These are phyloP conservation scores for Mikania micrantha DNA, from an alignment of 129 eudicot species.

Conservation along the genomic window DNA sequence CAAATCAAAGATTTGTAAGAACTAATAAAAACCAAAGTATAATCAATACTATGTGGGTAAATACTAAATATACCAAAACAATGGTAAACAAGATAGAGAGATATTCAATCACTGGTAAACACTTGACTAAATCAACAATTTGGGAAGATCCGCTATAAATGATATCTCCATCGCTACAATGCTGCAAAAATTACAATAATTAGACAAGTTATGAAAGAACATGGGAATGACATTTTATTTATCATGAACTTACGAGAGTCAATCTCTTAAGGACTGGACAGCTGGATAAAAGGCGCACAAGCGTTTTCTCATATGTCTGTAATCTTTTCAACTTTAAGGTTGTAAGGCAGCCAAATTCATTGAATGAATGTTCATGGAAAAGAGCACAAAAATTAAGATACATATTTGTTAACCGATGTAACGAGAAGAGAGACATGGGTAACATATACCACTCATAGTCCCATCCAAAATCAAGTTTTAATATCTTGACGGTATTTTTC, in stretches of 20 bases:
- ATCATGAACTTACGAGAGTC: background rate
- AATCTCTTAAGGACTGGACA: conserved; percentile 5
- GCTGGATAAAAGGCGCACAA: background rate
- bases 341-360: conserved; percentile 10
- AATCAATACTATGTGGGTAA: background rate
- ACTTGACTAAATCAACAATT: background rate
- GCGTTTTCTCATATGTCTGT: background rate
- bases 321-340: background rate
- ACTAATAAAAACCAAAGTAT: background rate
- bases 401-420: background rate
- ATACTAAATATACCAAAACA: background rate
- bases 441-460: background rate
- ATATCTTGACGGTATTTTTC: conserved; percentile 7
- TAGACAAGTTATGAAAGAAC: background rate
- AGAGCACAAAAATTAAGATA: background rate
- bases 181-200: background rate
- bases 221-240: background rate
- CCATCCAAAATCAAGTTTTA: background rate
- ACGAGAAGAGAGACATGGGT: conserved; percentile 2
- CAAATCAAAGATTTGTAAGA: background rate
- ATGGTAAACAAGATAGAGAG: background rate
- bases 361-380: background rate
- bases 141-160: background rate
- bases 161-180: background rate
- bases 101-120: background rate